These are phyloP conservation scores for Spergularia marina DNA, from an alignment of 148 eudicot genomes.

Conservation along the genomic window DNA sequence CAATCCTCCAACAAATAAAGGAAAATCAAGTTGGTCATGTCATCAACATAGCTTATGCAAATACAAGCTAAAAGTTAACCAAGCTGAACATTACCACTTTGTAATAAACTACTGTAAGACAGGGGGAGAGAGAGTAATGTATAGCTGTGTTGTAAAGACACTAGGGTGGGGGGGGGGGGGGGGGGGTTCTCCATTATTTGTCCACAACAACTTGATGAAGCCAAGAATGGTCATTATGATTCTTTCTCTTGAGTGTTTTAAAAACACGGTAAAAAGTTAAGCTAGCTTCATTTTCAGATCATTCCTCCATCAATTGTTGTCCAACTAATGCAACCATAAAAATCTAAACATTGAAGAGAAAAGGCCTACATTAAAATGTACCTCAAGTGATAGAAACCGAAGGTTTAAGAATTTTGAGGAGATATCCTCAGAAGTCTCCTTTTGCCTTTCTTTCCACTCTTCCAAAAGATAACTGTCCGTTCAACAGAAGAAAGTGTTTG, in stretches of 20 bases:
- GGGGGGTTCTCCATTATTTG: too few relatives aligned
- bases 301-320: not conserved
- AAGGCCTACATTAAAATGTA: conserved; percentile 26
- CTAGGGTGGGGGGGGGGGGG: too few relatives aligned
- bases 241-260: too few relatives aligned
- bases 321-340: not conserved
- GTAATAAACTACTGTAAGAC: too few relatives aligned
- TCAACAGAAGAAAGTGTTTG: conserved; percentile 18
- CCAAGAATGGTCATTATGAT: too few relatives aligned
- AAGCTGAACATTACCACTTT: too few relatives aligned
- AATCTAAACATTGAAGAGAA: not conserved
- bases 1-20: not conserved
- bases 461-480: conserved; percentile 77
- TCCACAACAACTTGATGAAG: too few relatives aligned
- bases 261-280: too few relatives aligned
- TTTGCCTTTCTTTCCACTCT: conserved; percentile 93
- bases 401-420: conserved; percentile 54
- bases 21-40: not conserved
- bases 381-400: conserved; percentile 79
- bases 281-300: too few relatives aligned
- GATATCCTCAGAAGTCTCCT: conserved; percentile 58
- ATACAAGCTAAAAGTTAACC: not conserved
- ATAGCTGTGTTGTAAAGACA: too few relatives aligned
- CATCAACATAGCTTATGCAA: not conserved
- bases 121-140: too few relatives aligned